These are phyloP conservation scores for Fusarium sp. DNA, from an alignment of 2,329 filamentous ascomycete genomes.

Conservation along the genomic window DNA sequence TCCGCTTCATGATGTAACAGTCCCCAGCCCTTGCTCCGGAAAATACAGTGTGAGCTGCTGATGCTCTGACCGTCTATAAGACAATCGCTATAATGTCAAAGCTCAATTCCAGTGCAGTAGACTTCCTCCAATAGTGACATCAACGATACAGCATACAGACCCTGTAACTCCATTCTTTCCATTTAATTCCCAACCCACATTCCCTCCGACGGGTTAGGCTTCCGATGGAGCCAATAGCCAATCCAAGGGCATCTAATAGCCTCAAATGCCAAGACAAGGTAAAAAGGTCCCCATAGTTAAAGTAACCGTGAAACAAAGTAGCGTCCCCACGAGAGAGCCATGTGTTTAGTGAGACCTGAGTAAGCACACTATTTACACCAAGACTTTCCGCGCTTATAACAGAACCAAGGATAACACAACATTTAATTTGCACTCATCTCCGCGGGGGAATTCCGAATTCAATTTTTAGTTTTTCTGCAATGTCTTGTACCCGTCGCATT, in stretches of 20 bases:
- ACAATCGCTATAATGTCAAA: neutral
- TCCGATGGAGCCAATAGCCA: neutral
- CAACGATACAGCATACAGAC: neutral
- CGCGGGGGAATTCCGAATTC: neutral
- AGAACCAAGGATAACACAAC: neutral
- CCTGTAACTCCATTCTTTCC: neutral
- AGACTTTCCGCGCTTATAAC: neutral
- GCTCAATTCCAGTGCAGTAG: neutral
- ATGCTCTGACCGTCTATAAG: neutral
- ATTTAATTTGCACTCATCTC: neutral
- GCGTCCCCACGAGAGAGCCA: neutral
- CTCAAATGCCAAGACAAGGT: neutral
- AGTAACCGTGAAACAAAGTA: conserved; percentile 3
- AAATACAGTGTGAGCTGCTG: too few relatives aligned
- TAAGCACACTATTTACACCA: conserved; percentile 4
- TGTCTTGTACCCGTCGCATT: neutral
- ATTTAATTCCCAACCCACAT: neutral
- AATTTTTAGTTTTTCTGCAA: neutral
- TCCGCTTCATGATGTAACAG: neutral
- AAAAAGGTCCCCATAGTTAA: neutral
- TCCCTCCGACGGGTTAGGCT: neutral
- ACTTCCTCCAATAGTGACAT: neutral
- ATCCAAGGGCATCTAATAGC: neutral
- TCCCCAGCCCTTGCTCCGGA: neutral
- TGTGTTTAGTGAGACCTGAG: conserved; percentile 16